A percentile compares a stretch with the other conserved stretches of the same genome.
Conservation (phyloP, 2,329 filamentous ascomycete species). For the Helotiales sp. region DNA sequence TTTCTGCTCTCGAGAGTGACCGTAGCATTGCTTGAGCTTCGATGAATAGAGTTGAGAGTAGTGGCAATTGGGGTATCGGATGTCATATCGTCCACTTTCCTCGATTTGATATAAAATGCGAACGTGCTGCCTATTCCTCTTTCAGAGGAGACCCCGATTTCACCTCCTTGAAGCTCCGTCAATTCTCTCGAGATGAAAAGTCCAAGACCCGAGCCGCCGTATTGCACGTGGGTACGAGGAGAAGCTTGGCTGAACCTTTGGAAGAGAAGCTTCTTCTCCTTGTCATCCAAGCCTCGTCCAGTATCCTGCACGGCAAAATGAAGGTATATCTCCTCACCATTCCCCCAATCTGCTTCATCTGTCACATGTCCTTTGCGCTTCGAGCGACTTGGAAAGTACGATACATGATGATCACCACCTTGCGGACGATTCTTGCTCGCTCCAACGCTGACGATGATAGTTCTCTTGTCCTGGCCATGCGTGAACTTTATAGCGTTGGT, state of each 20-base stretch:
- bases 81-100: constrained; percentile 18
- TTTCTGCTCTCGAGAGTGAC: constrained; percentile 25
- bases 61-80: constrained; percentile 30
- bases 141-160: constrained; percentile 72
- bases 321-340: constrained; percentile 69
- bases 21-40: constrained; percentile 19
- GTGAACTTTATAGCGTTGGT: constrained; percentile 87
- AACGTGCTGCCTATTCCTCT: constrained; percentile 71
- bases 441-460: constrained; percentile 44
- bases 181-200: constrained; percentile 78
- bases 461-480: constrained; percentile 57
- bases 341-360: constrained; percentile 57
- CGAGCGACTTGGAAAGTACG: constrained; percentile 37
- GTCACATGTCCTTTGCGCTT: constrained; percentile 29
- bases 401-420: constrained; percentile 47
- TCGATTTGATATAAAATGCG: constrained; percentile 62
- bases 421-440: constrained; percentile 36
- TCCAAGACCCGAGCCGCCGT: constrained; percentile 77
- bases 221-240: constrained; percentile 77
- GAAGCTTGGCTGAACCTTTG: constrained; percentile 79
- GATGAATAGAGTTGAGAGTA: constrained; percentile 18
- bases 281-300: constrained; percentile 68
- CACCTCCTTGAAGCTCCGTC: constrained; percentile 77
- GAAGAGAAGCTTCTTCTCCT: constrained; percentile 74
- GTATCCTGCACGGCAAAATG: constrained; percentile 76